These are phyloP conservation scores for Pseudoneurospora amorphoporcata DNA, from an alignment of 495 filamentous ascomycete species.

Conservation along the genomic window DNA sequence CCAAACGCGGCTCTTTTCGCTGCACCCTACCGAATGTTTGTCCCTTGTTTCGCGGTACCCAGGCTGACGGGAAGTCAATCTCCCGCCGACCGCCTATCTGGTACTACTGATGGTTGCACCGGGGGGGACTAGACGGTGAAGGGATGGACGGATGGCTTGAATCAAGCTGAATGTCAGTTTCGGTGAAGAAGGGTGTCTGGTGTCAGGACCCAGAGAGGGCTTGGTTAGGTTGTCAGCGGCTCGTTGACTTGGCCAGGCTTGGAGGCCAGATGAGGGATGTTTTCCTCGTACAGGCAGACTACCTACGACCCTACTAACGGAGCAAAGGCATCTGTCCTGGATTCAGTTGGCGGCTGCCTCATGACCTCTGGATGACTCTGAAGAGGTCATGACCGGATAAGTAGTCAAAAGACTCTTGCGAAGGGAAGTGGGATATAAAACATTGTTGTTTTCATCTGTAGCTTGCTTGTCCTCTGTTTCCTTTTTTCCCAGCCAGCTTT, in stretches of 20 bases:
- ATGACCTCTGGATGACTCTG: not conserved
- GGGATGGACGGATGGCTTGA: not conserved
- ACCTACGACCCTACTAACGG: not conserved
- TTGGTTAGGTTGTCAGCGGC: not conserved
- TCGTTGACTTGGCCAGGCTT: not conserved
- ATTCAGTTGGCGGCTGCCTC: not conserved
- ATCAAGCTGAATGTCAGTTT: not conserved
- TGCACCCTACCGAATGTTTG: not conserved
- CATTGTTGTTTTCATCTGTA: not conserved
- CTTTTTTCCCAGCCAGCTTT: not conserved
- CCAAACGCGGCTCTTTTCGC: not conserved
- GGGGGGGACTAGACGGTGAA: not conserved
- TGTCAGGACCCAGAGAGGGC: not conserved
- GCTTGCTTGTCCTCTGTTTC: not conserved
- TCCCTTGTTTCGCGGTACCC: not conserved
- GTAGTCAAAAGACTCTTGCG: not conserved
- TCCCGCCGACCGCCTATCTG: not conserved
- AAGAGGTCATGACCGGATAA: not conserved
- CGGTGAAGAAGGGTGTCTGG: not conserved
- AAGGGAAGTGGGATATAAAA: not conserved
- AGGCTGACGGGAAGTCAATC: not conserved
- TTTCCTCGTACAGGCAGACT: not conserved
- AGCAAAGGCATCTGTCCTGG: not conserved
- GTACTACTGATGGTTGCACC: not conserved
- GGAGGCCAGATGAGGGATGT: not conserved